Evolutionary conservation across 495 filamentous ascomycete species (phyloP), one percentile per base, ranked within the genome.

Genomic region (Penicillium tannophilum): DNA sequence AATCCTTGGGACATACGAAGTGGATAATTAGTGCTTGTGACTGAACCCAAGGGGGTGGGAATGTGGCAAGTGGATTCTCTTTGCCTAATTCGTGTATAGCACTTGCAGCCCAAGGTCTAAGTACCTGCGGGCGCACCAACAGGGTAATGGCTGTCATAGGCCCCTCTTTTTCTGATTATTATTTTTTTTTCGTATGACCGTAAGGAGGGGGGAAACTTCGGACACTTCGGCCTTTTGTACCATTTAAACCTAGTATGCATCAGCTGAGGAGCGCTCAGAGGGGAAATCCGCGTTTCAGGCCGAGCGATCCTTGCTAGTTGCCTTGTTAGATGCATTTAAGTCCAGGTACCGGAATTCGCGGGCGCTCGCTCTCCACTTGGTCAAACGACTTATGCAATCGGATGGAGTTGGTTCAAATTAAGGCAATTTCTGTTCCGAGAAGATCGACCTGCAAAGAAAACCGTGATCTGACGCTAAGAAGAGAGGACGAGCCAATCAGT

Each of bases 81-180:
- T 45, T 47, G 24, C 44, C 44, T 47, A 28, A 24, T 47, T 5
- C 20, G 44, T 12, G 20, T 20, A 47, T 49, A 55, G 51, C 55
- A 64, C 62, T 35, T 42, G 48, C 60, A 52, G 57, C 53, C 52
- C 60, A 66, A 53, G 56, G 52, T 58, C 54, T 48, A n/a, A 33
- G 31, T 53, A 63, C 61, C 62, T 70, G 64, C 64, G 64, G 62
- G 58, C 31, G 12, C 64, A 65, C 60, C 26, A 65, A 63, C 62
- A 56, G 24, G 67, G 67, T 49, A 67, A 65, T 46, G 19, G 52
- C 50, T 48, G 17, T 54, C 49, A 41, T 45, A 31, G 14, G 14
- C 16, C 39, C 39, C 28, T 26, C 31, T 16, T 39, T 14, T 12
- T 52, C 49, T 14, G 30, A 4, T 39, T 11, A 11, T 16, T 39